A percentile compares a stretch with the other conserved stretches of the same genome.
Conservation (phyloP, 495 filamentous ascomycete genomes). For the Talaromyces proteolyticus region DNA sequence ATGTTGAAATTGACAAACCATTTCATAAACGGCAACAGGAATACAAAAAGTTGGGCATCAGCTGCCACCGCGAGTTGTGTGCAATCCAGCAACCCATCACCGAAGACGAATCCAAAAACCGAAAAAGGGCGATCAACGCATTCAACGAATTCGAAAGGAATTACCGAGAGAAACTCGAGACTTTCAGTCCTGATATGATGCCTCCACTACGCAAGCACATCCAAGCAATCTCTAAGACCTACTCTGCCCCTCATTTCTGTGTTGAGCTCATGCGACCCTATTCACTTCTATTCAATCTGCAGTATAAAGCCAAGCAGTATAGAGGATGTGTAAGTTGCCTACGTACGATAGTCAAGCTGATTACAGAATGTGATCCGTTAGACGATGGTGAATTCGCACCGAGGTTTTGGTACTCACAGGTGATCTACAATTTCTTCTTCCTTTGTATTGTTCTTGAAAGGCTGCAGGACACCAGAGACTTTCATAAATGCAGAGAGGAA, state of each 20-base stretch:
- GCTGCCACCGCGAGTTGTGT: not conserved
- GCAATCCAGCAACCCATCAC: not conserved
- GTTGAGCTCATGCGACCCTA: not conserved
- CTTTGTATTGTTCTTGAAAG: too few species aligned
- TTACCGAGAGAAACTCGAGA: not conserved
- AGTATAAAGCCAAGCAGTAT: too few species aligned
- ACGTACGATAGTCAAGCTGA: too few species aligned
- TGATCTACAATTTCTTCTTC: too few species aligned
- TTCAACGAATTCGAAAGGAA: not conserved
- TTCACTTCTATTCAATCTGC: too few species aligned
- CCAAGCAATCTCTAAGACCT: not conserved
- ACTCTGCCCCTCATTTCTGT: not conserved
- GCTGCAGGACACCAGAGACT: too few species aligned
- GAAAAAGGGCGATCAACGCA: not conserved
- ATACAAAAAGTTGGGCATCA: not conserved
- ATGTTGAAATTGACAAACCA: not conserved
- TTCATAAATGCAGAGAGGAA: too few species aligned
- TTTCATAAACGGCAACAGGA: not conserved
- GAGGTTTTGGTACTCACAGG: too few species aligned
- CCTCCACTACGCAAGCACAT: not conserved
- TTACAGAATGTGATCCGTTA: too few species aligned
- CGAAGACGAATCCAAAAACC: not conserved
- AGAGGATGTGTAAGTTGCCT: too few species aligned
- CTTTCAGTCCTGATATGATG: not conserved
- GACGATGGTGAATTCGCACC: too few species aligned